Evolutionary conservation across 164 flowering plant genomes (phyloP).

Genomic region (Tetracentron sinense): DNA sequence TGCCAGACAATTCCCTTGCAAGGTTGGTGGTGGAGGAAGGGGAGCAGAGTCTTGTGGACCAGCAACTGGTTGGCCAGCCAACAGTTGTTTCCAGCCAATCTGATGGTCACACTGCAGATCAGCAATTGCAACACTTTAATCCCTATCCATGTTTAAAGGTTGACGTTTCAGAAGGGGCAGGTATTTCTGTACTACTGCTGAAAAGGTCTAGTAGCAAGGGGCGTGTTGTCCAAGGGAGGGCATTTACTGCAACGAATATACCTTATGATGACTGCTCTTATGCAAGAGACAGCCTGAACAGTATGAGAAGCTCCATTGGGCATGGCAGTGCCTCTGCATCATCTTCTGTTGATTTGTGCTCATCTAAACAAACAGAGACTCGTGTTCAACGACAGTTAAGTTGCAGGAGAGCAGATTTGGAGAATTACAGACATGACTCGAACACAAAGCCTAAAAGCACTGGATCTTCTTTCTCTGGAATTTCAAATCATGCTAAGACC

Average conservation of each 20-base stretch:
- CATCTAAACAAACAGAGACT: constrained; percentile 46
- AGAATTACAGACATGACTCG: constrained; percentile 39
- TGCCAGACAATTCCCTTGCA: constrained; percentile 24
- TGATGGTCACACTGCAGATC: constrained; percentile 18
- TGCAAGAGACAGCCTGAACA: constrained; percentile 52
- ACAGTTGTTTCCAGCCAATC: constrained; percentile 16
- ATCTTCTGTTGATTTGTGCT: constrained; percentile 72
- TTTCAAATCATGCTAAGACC: constrained; percentile 35
- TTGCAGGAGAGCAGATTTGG: constrained; percentile 51
- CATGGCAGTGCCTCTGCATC: constrained; percentile 66
- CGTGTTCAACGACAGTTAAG: constrained; percentile 65
- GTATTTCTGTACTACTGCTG: constrained; percentile 68
- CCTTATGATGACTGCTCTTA: constrained; percentile 67
- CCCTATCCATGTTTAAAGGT: constrained; percentile 28
- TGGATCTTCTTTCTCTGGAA: constrained; percentile 50
- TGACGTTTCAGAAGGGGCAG: constrained; percentile 59
- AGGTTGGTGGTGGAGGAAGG: constrained; percentile 31
- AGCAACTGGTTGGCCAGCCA: constrained; percentile 21
- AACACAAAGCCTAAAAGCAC: constrained; percentile 37
- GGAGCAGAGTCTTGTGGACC: constrained; percentile 25
- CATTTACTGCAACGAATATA: constrained; percentile 47
- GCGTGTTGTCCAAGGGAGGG: constrained; percentile 65
- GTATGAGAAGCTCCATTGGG: constrained; percentile 68
- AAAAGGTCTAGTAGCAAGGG: constrained; percentile 78
- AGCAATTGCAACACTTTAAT: constrained; percentile 22